These are phyloP conservation scores for Lepidium campestre DNA, from an alignment of 441 rosid species.

Conservation along the genomic window DNA sequence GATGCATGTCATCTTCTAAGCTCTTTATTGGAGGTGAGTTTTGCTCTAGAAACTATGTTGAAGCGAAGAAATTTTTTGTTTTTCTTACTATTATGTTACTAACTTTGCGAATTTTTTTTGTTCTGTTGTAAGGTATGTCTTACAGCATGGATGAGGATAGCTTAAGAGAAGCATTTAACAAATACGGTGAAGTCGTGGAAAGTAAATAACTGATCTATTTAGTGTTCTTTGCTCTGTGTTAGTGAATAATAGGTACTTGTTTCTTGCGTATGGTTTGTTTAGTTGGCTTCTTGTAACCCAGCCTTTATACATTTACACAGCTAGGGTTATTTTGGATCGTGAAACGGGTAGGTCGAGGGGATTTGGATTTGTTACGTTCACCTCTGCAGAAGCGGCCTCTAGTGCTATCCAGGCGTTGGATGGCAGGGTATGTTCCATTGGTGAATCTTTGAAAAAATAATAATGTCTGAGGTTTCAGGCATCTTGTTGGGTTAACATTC, in stretches of 20 bases:
- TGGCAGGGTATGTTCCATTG: constrained; percentile 59
- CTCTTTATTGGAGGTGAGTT: constrained; percentile 75
- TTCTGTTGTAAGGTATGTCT: constrained; percentile 52
- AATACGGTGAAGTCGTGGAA: constrained; percentile 79
- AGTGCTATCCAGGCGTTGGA: constrained; percentile 91
- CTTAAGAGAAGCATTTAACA: constrained; percentile 60
- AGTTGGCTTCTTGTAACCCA: neutral
- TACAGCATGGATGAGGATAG: constrained; percentile 61
- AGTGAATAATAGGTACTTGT: neutral
- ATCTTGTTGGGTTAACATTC: neutral
- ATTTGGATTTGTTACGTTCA: constrained; percentile 80
- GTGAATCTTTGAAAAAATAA: neutral
- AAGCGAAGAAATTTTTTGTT: neutral
- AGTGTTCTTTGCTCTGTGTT: constrained; percentile 7
- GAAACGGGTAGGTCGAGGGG: constrained; percentile 94
- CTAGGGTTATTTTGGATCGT: constrained; percentile 78
- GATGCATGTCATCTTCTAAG: constrained; percentile 80
- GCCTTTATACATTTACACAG: constrained; percentile 31
- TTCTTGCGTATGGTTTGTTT: neutral
- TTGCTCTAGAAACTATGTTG: neutral
- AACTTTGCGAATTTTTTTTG: neutral
- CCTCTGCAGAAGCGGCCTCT: constrained; percentile 65
- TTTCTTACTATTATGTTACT: neutral
- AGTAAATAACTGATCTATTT: constrained; percentile 34
- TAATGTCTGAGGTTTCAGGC: neutral